phyloP scores from a whole-genome alignment of 2,329 filamentous ascomycete genomes.

The Fulvia fulva region DNA sequence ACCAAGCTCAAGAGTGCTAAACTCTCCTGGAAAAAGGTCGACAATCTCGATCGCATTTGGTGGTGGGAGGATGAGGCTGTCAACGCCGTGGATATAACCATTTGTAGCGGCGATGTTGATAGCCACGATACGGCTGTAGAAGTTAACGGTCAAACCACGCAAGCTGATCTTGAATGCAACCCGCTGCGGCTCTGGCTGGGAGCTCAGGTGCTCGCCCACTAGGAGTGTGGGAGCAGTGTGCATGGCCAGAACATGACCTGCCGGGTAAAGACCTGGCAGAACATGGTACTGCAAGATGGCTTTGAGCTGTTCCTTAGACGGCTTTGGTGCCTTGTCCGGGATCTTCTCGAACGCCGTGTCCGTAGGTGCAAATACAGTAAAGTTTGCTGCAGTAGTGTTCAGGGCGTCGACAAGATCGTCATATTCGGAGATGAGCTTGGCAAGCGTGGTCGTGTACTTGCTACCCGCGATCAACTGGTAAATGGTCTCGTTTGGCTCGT shows the following conservation, averaged over 20 bases:
- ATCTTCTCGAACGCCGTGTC: conserved; percentile 71
- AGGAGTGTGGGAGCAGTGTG: conserved; percentile 72
- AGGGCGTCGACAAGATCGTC: conserved; percentile 67
- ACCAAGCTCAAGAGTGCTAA: conserved; percentile 74
- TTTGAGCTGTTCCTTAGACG: conserved; percentile 66
- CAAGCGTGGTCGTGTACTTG: conserved; percentile 74
- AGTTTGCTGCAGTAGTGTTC: conserved; percentile 69
- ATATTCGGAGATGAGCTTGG: conserved; percentile 69
- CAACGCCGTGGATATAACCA: conserved; percentile 74
- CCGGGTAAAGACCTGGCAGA: conserved; percentile 62
- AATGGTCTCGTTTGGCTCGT: conserved; percentile 63
- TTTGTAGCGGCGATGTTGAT: conserved; percentile 71
- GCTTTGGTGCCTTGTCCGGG: conserved; percentile 54
- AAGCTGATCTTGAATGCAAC: conserved; percentile 63
- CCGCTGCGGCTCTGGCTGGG: conserved; percentile 60
- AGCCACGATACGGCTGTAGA: conserved; percentile 66
- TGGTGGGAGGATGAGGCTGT: conserved; percentile 72
- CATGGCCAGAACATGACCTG: conserved; percentile 60
- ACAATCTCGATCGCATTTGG: conserved; percentile 63
- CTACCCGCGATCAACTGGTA: conserved; percentile 74
- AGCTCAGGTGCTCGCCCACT: conserved; percentile 57
- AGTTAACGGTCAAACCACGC: conserved; percentile 68
- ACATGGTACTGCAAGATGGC: conserved; percentile 72
- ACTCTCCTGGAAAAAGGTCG: conserved; percentile 61
- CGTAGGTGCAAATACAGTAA: conserved; percentile 77